These are phyloP conservation scores for barrel medic (Medicago truncatula) DNA, from an alignment of 306 rosid genomes.

Conservation along the genomic window DNA sequence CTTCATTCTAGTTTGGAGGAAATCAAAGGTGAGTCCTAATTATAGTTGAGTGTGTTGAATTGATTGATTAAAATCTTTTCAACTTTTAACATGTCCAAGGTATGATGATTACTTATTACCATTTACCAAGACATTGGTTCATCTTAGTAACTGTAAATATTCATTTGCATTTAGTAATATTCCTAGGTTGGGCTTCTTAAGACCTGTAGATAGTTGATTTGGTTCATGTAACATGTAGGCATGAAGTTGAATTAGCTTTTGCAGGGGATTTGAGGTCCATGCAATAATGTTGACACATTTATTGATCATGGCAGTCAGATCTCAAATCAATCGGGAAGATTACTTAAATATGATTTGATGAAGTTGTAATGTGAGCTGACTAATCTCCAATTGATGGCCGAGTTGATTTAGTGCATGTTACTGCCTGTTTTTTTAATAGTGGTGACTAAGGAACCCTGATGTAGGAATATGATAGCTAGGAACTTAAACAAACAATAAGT, in stretches of 20 bases:
- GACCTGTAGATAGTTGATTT: slow-evolving; percentile 14
- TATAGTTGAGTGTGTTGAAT: slow-evolving; percentile 27
- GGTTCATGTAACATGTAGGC: slow-evolving; percentile 25
- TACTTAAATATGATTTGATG: neutral
- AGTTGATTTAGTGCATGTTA: neutral
- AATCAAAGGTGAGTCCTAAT: slow-evolving; percentile 73
- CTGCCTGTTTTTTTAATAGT: neutral
- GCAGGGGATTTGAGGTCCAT: neutral
- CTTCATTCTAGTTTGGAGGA: slow-evolving; percentile 87
- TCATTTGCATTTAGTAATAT: neutral
- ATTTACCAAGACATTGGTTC: slow-evolving; percentile 8
- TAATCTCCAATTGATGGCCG: neutral
- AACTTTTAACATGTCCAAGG: neutral
- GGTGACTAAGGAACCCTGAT: neutral
- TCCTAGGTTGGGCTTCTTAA: slow-evolving; percentile 8
- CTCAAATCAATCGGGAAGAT: neutral
- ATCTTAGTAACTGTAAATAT: neutral
- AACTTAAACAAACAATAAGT: slow-evolving; percentile 5
- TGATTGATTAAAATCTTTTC: slow-evolving; percentile 32
- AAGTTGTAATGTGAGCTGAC: neutral
- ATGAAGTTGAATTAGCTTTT: slow-evolving; percentile 4
- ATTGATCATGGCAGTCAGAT: neutral
- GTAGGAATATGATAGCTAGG: neutral
- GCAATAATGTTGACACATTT: neutral
- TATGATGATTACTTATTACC: neutral